phyloP scores from a whole-genome alignment of 202 grass and related monocot genomes.

The Elaeis oleifera region DNA sequence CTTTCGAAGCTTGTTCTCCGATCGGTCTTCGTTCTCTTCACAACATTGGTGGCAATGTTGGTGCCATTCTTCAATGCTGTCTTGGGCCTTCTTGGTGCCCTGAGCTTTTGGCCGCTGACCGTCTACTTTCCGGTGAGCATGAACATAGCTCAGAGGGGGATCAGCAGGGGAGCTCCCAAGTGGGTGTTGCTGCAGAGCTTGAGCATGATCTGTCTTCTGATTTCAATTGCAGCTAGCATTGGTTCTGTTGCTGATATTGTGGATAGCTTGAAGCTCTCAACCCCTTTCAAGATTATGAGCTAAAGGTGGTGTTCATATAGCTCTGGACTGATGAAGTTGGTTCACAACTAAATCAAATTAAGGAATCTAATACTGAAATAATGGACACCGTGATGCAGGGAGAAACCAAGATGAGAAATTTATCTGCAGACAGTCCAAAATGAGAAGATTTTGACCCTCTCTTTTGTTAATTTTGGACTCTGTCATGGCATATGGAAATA shows the following conservation, averaged over 20 bases:
- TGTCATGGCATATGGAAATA: too few relatives aligned
- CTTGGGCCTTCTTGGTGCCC: conserved; percentile 64
- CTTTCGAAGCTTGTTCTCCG: conserved; percentile 53
- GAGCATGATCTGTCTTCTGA: conserved; percentile 64
- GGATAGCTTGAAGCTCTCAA: conserved; percentile 43
- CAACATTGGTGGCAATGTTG: conserved; percentile 64
- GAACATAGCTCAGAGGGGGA: conserved; percentile 59
- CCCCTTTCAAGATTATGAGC: conserved; percentile 47
- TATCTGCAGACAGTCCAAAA: too few relatives aligned
- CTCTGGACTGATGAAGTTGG: neutral
- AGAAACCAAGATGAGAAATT: too few relatives aligned
- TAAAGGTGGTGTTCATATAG: conserved; percentile 18
- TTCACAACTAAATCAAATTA: too few relatives aligned
- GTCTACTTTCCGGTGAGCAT: conserved; percentile 82
- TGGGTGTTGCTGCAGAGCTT: conserved; percentile 58
- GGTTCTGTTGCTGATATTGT: conserved; percentile 72
- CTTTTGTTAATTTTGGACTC: too few relatives aligned
- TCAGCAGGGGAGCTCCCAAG: conserved; percentile 32
- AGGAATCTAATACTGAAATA: too few relatives aligned
- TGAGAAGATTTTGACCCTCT: too few relatives aligned
- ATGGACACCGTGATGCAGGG: too few relatives aligned
- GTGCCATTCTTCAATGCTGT: conserved; percentile 84
- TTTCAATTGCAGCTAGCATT: conserved; percentile 68
- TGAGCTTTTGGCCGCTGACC: conserved; percentile 79
- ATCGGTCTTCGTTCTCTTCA: conserved; percentile 34